A percentile compares a stretch with the other conserved stretches of the same genome.
These are phyloP conservation scores for Canna indica DNA, from an alignment of 176 grass and related monocot genomes.

Conservation along the genomic window DNA sequence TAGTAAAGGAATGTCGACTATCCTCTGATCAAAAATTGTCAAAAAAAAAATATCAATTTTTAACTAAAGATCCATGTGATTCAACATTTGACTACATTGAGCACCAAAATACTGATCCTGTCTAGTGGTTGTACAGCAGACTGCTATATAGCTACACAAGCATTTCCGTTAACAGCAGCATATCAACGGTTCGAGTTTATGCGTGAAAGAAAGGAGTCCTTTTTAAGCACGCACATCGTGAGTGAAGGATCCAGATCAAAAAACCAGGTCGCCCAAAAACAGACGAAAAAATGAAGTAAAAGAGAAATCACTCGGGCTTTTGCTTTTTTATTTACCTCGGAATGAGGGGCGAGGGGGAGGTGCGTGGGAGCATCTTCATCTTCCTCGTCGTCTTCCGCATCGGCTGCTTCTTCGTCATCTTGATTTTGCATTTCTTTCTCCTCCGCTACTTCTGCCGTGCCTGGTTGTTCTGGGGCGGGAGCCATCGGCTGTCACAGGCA, in stretches of 20 bases:
- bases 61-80: no score
- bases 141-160: no score
- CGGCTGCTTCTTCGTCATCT: not conserved
- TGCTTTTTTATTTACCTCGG: constrained; percentile 33
- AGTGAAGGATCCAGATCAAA: not conserved
- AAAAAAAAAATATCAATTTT: no score
- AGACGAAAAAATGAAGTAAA: not conserved
- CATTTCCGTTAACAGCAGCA: not conserved
- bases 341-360: constrained; percentile 60
- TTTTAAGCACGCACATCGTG: not conserved
- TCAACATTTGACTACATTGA: no score
- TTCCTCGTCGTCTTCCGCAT: constrained; percentile 12
- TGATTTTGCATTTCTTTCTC: not conserved
- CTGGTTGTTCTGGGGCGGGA: not conserved
- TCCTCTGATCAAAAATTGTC: no score
- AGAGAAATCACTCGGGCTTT: not conserved
- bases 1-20: no score
- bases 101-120: no score
- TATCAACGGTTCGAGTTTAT: not conserved
- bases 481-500: not conserved
- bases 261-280: not conserved
- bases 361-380: constrained; percentile 46
- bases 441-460: not conserved
- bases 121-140: no score
- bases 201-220: not conserved